Conservation (phyloP, 1,284 basidiomycete genomes). For the Dichomitus squalens region DNA sequence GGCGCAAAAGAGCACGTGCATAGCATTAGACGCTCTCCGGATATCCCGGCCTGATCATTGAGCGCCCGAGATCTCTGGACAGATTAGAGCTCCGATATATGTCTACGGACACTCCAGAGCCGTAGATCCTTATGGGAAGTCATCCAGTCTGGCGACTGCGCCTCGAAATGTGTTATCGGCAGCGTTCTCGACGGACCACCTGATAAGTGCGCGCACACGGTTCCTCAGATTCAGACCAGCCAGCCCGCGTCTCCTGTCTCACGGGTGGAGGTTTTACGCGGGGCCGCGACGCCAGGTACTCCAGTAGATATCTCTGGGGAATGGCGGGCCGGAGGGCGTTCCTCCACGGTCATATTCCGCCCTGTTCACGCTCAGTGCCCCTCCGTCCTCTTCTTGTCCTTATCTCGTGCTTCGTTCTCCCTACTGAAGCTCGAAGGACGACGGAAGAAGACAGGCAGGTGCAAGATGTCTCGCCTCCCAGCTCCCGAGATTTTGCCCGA, state of each 20-base stretch:
- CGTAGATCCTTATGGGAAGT: too few species aligned
- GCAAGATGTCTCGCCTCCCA: conserved; percentile 20
- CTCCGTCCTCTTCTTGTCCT: background rate
- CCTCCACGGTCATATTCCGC: background rate
- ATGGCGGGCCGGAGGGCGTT: background rate
- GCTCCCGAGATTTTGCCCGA: conserved; percentile 12
- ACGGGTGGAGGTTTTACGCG: background rate
- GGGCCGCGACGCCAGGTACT: background rate
- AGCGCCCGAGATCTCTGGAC: too few species aligned
- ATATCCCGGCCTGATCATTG: too few species aligned
- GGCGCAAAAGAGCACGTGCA: too few species aligned
- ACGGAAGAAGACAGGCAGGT: background rate
- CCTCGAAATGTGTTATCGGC: too few species aligned
- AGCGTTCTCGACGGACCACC: conserved; percentile 13
- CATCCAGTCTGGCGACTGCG: too few species aligned
- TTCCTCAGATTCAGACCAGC: background rate
- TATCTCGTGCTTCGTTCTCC: background rate
- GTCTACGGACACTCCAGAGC: too few species aligned
- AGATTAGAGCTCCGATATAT: too few species aligned
- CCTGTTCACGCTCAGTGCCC: background rate
- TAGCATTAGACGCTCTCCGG: too few species aligned
- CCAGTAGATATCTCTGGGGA: background rate
- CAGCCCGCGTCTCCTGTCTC: background rate
- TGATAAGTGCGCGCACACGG: conserved; percentile 9
- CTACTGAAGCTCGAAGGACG: background rate